Conservation (phyloP, 139 green algal species). For the Chlorella sorokiniana region DNA sequence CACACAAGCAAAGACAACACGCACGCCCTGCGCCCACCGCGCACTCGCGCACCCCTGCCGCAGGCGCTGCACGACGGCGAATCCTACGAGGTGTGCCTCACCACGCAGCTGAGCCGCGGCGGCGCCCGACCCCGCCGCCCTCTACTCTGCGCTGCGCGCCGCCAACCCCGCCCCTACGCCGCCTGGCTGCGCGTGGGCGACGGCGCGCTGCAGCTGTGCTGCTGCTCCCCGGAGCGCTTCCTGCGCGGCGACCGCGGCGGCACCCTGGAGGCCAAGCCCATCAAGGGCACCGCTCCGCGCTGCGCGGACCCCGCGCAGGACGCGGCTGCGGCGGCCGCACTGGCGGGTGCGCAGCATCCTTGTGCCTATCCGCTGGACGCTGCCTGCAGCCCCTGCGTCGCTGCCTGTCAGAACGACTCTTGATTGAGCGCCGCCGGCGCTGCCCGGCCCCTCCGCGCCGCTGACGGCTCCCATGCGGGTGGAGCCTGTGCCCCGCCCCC, state of each 20-base stretch:
- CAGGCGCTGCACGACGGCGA: slow-evolving; percentile 80
- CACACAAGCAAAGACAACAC: too few relatives aligned
- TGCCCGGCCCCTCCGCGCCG: too few relatives aligned
- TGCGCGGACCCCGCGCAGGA: slow-evolving; percentile 62
- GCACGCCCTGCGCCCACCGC: too few relatives aligned
- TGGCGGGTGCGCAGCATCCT: too few relatives aligned
- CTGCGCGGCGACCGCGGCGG: slow-evolving; percentile 71
- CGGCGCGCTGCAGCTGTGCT: slow-evolving; percentile 67
- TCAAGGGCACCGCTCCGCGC: slow-evolving; percentile 90
- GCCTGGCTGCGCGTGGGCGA: slow-evolving; percentile 27
- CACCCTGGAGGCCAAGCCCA: slow-evolving; percentile 92
- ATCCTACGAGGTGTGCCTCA: slow-evolving; percentile 98
- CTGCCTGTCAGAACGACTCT: too few relatives aligned
- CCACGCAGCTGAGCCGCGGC: slow-evolving; percentile 63
- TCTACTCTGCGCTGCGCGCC: slow-evolving; percentile 83
- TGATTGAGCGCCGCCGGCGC: too few relatives aligned
- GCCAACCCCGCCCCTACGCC: slow-evolving; percentile 95
- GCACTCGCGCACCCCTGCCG: not conserved
- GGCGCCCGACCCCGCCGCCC: slow-evolving; percentile 38
- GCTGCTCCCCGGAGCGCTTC: slow-evolving; percentile 97
- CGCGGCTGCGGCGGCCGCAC: slow-evolving; percentile 42
- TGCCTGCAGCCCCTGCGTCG: too few relatives aligned
- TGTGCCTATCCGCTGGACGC: too few relatives aligned
- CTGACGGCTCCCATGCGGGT: too few relatives aligned
- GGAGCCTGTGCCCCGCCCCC: too few relatives aligned